Base-by-base conservation (phyloP, 2,329 filamentous ascomycete species). In the Ceratocystis destructans region DNA sequence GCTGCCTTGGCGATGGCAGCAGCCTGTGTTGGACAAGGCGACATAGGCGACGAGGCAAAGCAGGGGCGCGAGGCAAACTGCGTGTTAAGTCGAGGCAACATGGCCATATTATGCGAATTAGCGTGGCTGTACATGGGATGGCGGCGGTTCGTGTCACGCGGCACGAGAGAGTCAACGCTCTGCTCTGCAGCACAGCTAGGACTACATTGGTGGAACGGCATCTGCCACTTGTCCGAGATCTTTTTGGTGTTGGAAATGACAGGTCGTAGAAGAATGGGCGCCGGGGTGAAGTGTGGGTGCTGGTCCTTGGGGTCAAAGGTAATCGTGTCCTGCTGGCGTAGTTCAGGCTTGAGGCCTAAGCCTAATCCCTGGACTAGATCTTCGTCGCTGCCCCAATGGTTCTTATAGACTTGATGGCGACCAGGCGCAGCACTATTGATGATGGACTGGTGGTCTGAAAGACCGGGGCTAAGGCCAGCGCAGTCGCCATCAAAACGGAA, bases 341-440 rank as follows among this genome's bases (percentile, higher is more conserved):
- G 72, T 65, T 81, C 78, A 0, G 79, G 79, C 48, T 82, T 78
- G 2, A 85, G 80, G 12, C 87, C 83, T 48, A 93, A 83, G 6
- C 93, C 92, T 2, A 96, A 72, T 68, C 87, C 89, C 63, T 88
- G 81, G 3, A 95, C 90, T 0, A 97, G 82, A 73, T 97, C 90
- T 72, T 95, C 91, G 71, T 97, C 93, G 71, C 90, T 96, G 55
- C 90, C 91, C 86, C 89, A 93, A 66, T 89, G 84, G 62, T 83
- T 82, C 33, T 67, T 67, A 59, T 67, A 67, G 15, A 67, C 66
- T 3, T 68, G 86, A 77, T 57, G 87, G 69, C 10, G 80, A 77
- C 69, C 75, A 77, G 20, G 75, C 71, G 53, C 71, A 71, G 65
- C 71, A 72, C 12, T 71, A 68, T 15, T 73, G n/a, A 28, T 53